Conservation (phyloP, 495 filamentous ascomycete species). For the Neurospora sp. region DNA sequence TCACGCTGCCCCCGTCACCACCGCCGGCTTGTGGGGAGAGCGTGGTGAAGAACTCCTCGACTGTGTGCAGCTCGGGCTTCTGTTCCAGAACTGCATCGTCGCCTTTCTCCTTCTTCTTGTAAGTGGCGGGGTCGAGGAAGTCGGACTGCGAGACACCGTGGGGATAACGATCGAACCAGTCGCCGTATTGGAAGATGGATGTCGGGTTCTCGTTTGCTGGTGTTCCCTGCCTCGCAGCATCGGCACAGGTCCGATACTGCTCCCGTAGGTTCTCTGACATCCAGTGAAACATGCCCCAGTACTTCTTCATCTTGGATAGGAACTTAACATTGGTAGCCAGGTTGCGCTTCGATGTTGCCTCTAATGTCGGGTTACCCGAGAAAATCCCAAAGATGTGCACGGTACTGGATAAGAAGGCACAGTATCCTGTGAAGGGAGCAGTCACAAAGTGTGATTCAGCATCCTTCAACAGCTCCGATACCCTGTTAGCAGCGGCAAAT, state of each 20-base stretch:
- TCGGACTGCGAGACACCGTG: constrained; percentile 78
- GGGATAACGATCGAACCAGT: constrained; percentile 95
- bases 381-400: constrained; percentile 91
- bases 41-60: constrained; percentile 89
- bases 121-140: constrained; percentile 66
- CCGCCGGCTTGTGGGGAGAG: constrained; percentile 51
- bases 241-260: constrained; percentile 76
- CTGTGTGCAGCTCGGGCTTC: constrained; percentile 79
- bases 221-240: constrained; percentile 51
- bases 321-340: constrained; percentile 86
- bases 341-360: constrained; percentile 71
- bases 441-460: constrained; percentile 69
- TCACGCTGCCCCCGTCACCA: constrained; percentile 18
- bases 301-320: constrained; percentile 85
- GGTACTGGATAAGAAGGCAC: constrained; percentile 82
- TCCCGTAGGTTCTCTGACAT: constrained; percentile 90
- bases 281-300: constrained; percentile 97
- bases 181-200: constrained; percentile 89
- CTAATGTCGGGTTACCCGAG: constrained; percentile 60
- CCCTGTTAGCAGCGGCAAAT: constrained; percentile 80
- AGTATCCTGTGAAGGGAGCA: constrained; percentile 90
- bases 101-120: constrained; percentile 59
- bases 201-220: constrained; percentile 40
- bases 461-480: constrained; percentile 74
- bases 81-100: constrained; percentile 77